Base-by-base conservation (phyloP, 2,329 filamentous ascomycete genomes). In the Stemphylium beticola region DNA sequence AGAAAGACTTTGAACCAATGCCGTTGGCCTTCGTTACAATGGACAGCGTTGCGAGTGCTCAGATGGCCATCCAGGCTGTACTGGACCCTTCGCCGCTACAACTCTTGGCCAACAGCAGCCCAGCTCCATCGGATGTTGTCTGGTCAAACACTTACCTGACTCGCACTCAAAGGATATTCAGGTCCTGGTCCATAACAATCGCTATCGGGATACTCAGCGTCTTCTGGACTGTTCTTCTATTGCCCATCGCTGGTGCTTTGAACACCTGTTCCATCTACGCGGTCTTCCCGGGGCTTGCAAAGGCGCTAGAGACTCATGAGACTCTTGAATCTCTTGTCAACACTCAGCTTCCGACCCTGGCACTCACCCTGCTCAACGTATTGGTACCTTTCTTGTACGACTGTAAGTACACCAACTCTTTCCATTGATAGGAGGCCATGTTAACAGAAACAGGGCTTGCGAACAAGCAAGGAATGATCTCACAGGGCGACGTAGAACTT, bases 21-120 rank as follows among this genome's bases (percentile, higher is more conserved):
- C 89, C 93, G 43, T 83, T 96, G 56, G 96, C 96, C 1, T 97
- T 99, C 74, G 91, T 99, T 34, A 98, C 95, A 0, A 96, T 99
- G 92, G 91, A 97, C 77, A 95, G 92, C 3, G 95, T 96, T 44
- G 91, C 93, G 12, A 89, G 93, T 17, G 86, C 85, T 60, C 95
- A 99, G 78, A 96, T 98, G 92, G 91, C 93, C 20, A 91, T 96
- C 38, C 95, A 99, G 76, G 93, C 95, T 4, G 88, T 96, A 10
- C 86, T 99, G 48, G 93, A 98, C 69, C 92, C 95, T 3, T 88
- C 90, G 10, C 95, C 96, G 0, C 88, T 93, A 53, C 89, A 90
- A 56, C 83, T 99, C 5, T 80, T 96, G 49, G 93, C 93, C 8
- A 93, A 92, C 55, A 84, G 90, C 24, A 93, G 93, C 2, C 95